These are phyloP conservation scores for Prunus campanulata DNA, from an alignment of 306 rosid genomes.

Conservation along the genomic window DNA sequence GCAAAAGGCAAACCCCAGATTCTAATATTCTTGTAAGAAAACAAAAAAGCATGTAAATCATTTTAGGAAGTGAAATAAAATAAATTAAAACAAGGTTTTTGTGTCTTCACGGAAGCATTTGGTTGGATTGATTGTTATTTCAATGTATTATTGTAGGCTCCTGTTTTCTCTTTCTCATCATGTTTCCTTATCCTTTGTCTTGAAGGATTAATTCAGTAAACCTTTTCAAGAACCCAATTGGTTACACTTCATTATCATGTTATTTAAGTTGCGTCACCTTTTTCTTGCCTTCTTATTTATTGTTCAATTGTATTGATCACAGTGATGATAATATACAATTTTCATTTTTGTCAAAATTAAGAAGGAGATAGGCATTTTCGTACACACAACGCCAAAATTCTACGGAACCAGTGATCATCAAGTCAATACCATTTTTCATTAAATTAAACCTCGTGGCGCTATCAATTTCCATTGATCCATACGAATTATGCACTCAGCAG, in stretches of 20 bases:
- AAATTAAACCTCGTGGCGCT: no score
- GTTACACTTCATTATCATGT: not conserved
- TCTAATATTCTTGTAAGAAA: not conserved
- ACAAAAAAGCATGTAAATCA: not conserved
- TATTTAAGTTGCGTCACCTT: not conserved
- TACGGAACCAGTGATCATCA: no score
- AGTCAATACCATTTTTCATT: no score
- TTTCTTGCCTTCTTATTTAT: not conserved
- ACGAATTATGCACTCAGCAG: no score
- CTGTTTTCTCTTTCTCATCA: slow-evolving; percentile 1
- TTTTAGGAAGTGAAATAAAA: slow-evolving; percentile 13
- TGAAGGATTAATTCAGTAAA: not conserved
- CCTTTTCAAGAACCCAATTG: not conserved
- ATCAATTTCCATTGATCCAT: no score
- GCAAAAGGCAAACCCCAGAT: not conserved
- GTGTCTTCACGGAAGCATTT: not conserved
- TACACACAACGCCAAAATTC: fast-evolving
- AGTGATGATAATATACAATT: no score
- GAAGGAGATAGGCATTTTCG: no score
- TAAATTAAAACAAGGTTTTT: slow-evolving; percentile 13
- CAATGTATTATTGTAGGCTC: not conserved
- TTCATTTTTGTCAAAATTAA: no score
- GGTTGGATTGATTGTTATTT: not conserved
- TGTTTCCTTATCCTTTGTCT: not conserved
- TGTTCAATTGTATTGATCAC: no score